These are phyloP conservation scores for Cordyceps pruinosa DNA, from an alignment of 2,329 filamentous ascomycete species.

Conservation along the genomic window DNA sequence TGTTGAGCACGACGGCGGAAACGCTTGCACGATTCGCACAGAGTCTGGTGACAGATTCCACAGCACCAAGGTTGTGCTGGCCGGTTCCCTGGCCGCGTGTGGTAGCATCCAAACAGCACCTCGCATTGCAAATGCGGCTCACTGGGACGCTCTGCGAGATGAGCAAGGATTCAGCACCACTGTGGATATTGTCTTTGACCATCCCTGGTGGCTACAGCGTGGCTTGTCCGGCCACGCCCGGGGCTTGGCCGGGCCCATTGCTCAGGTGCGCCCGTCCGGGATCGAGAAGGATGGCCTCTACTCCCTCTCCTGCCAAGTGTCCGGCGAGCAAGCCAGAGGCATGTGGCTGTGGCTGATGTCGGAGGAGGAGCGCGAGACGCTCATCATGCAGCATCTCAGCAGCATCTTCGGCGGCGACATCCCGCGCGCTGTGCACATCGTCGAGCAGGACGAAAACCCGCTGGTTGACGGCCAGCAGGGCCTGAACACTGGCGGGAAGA, in stretches of 20 bases:
- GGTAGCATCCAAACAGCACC: conserved; percentile 15
- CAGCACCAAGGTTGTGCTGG: conserved; percentile 16
- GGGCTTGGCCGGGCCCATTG: conserved; percentile 14
- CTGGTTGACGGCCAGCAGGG: conserved; percentile 8
- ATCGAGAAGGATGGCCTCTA: conserved; percentile 13
- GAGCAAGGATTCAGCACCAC: conserved; percentile 16
- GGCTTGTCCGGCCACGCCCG: conserved; percentile 16
- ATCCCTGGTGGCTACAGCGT: conserved; percentile 20
- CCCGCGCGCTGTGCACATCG: conserved; percentile 13
- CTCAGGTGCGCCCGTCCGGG: conserved; percentile 15
- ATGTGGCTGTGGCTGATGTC: conserved; percentile 15
- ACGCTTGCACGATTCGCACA: conserved; percentile 15
- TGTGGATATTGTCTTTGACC: conserved; percentile 15
- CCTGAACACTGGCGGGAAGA: conserved; percentile 13
- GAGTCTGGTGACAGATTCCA: conserved; percentile 15
- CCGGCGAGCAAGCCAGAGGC: conserved; percentile 15
- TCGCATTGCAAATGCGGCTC: conserved; percentile 15
- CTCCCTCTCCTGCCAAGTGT: conserved; percentile 17
- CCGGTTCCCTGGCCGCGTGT: conserved; percentile 14
- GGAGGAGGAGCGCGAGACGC: conserved; percentile 9
- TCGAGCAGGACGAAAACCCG: conserved; percentile 9
- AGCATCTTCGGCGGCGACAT: conserved; percentile 12
- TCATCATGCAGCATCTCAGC: conserved; percentile 10
- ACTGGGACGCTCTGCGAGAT: conserved; percentile 14
- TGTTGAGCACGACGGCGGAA: conserved; percentile 16